Percentiles rank a stretch among this genome's conserved stretches.
Conservation (phyloP, 2,329 filamentous ascomycete species). For the Calonectria multiphialidica region DNA sequence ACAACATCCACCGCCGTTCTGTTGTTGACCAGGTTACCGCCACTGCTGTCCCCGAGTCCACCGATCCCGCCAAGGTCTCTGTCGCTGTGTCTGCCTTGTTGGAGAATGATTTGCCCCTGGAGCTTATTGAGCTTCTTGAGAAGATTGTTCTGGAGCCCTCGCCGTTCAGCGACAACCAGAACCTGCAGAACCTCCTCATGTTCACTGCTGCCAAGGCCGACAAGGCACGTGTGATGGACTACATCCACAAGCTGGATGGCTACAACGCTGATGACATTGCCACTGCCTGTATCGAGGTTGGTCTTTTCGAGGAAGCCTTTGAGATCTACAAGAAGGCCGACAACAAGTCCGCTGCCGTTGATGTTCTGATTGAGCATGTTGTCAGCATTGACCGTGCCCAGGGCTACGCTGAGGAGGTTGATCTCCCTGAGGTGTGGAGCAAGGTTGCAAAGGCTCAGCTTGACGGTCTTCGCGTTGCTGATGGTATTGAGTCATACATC, state of each 20-base stretch:
- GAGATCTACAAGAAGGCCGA: constrained; percentile 99
- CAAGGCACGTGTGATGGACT: constrained; percentile 93
- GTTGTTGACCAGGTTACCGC: constrained; percentile 97
- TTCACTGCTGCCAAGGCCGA: constrained; percentile 97
- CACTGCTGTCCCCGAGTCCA: constrained; percentile 93
- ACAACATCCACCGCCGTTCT: constrained; percentile 94
- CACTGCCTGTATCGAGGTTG: constrained; percentile 91
- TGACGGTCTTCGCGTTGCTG: constrained; percentile 91
- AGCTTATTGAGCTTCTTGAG: constrained; percentile 97
- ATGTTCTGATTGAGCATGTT: constrained; percentile 94
- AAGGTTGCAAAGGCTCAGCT: constrained; percentile 98
- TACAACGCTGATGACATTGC: constrained; percentile 96
- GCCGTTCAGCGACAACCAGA: constrained; percentile 97
- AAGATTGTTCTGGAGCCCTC: constrained; percentile 99
- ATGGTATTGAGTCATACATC: constrained; percentile 97
- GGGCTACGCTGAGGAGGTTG: constrained; percentile 94
- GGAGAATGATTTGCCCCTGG: constrained; percentile 87
- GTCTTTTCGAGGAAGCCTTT: constrained; percentile 95
- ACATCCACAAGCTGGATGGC: constrained; percentile 90
- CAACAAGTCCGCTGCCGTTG: constrained; percentile 87
- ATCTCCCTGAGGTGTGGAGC: constrained; percentile 96
- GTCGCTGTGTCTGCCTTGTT: constrained; percentile 95
- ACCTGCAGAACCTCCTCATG: constrained; percentile 95
- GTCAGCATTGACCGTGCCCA: constrained; percentile 98
- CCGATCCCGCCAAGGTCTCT: constrained; percentile 93